Base-by-base conservation (phyloP, 2,329 filamentous ascomycete species). In the Fusarium hainanense region DNA sequence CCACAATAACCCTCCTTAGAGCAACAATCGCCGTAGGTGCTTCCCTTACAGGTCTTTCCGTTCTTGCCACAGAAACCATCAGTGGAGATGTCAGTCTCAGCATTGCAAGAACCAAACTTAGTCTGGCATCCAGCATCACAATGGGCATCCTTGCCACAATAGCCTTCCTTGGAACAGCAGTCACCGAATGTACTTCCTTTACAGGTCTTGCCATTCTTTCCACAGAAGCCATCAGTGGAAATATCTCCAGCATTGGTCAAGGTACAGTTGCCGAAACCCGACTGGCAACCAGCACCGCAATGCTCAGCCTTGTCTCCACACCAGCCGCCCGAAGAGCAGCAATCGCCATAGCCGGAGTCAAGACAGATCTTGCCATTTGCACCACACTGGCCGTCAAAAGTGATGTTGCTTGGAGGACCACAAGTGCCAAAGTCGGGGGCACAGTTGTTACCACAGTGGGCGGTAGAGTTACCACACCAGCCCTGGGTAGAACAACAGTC, bases 381-480 rank as follows among this genome's bases (percentile, higher is more conserved):
- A 2, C 61, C 57, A 4, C 57, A 64, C n/a, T 64, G 20, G 0
- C 61, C 57, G 14, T 56, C 32, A 9, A 41, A 7, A 2, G 34
- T 62, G 40, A 64, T 47, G 11, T 64, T 62, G 20, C 37, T 50
- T 2, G 50, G 50, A 13, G 57, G 49, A 2, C 61, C 50, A 6
- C 50, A 64, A 1, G 20, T 64, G 7, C 57, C 50, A 4, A 64
- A 64, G 14, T 23, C 27, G 0, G 32, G 4, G 2, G n/a, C 4
- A 4, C 34, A 61, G 4, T 56, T 25, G 6, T 44, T 55, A 3
- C 61, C 56, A 14, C 61, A 63, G 25, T 63, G 61, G 14, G 54
- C 23, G 8, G 61, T 34, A 8, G 49, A 20, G 13, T 55, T 63
- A 10, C 61, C 61, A 5, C 61, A 63, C 54, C 47, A 63, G 11